Conservation (phyloP, 192 early-diverging fungal species). For the Umbelopsis isabellina region DNA sequence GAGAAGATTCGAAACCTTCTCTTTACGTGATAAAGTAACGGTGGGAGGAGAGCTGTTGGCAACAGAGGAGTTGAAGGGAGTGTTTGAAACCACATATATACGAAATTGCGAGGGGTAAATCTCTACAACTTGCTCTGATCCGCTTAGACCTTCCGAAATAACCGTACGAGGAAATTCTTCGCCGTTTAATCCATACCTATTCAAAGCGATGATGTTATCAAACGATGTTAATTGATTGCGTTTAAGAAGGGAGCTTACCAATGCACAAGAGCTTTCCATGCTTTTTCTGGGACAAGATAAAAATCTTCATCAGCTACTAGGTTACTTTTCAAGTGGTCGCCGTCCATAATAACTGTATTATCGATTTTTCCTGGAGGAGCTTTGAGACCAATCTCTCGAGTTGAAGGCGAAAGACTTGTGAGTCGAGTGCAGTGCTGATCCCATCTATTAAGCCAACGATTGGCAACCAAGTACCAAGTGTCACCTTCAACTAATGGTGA, state of each 20-base stretch:
- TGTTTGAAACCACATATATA: constrained; percentile 36
- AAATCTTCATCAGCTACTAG: constrained; percentile 40
- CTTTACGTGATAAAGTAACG: constrained; percentile 32
- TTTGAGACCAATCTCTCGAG: constrained; percentile 12
- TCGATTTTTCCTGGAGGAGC: constrained; percentile 50
- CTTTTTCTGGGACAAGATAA: constrained; percentile 45
- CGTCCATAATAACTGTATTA: constrained; percentile 42
- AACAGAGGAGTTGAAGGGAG: constrained; percentile 10
- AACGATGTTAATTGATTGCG: constrained; percentile 25
- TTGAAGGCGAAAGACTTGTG: constrained; percentile 12
- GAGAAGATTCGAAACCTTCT: constrained; percentile 36
- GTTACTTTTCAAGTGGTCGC: constrained; percentile 40
- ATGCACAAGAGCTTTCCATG: constrained; percentile 49
- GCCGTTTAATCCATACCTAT: constrained; percentile 44
- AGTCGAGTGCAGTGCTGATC: constrained; percentile 43
- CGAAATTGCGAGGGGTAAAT: constrained; percentile 45
- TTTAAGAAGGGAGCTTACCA: constrained; percentile 45
- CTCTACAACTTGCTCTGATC: constrained; percentile 39
- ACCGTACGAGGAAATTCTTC: constrained; percentile 46
- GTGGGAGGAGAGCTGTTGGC: constrained; percentile 28
- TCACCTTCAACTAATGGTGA: constrained; percentile 37
- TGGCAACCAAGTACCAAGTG: constrained; percentile 53
- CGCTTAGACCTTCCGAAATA: constrained; percentile 26
- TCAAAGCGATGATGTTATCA: neutral
- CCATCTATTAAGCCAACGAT: constrained; percentile 50